phyloP scores from a whole-genome alignment of 371 early-diverging fungal genomes.

The Dinochytrium kinnereticum region DNA sequence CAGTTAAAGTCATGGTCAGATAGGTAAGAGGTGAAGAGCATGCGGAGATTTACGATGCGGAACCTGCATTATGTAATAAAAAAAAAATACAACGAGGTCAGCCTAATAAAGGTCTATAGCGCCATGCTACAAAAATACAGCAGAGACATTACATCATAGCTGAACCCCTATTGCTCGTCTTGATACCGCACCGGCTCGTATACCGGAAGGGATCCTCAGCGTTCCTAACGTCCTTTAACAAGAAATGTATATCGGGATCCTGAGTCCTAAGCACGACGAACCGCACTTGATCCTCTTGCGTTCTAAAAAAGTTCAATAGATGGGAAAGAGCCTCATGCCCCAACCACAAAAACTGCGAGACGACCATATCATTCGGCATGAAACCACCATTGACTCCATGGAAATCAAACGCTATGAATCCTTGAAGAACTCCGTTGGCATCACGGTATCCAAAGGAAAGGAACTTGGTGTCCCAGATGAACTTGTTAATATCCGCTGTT shows the following conservation, averaged over 20 bases:
- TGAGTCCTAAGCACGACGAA: conserved; percentile 18
- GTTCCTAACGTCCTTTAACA: conserved; percentile 14
- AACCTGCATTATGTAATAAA: too few species aligned
- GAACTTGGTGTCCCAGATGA: conserved; percentile 3
- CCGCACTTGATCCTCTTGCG: conserved; percentile 25
- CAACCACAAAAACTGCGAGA: conserved; percentile 10
- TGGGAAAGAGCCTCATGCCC: conserved; percentile 13
- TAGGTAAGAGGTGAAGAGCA: conserved; percentile 15
- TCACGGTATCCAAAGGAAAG: conserved; percentile 21
- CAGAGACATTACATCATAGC: conserved; percentile 16
- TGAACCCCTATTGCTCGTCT: not conserved
- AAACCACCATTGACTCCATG: not conserved
- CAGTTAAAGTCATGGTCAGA: conserved; percentile 27
- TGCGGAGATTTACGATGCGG: conserved; percentile 22
- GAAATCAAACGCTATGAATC: conserved; percentile 21
- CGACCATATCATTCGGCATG: conserved; percentile 16
- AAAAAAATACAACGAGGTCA: too few species aligned
- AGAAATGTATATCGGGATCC: conserved; percentile 17
- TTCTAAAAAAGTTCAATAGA: conserved; percentile 17
- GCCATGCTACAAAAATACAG: too few species aligned
- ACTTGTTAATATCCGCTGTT: not conserved
- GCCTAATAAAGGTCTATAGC: too few species aligned
- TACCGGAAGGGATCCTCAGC: not conserved
- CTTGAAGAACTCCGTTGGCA: not conserved
- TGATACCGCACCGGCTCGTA: not conserved